Base-by-base conservation (phyloP, 352 stramenopile genomes). In the Pythium angustatum region DNA sequence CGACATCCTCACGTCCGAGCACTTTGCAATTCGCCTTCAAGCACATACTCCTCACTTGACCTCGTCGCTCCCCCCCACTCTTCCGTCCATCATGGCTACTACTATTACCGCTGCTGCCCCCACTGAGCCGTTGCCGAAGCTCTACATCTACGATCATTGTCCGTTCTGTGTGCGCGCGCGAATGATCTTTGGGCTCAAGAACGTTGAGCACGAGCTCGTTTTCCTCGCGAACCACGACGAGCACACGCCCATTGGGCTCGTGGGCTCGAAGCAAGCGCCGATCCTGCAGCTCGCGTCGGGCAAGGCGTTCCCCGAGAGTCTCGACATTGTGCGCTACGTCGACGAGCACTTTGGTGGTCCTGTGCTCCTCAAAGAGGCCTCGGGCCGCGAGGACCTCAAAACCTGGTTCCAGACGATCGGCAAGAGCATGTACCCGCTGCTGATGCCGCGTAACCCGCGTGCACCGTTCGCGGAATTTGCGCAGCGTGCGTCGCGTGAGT, bases 91-190 rank as follows among this genome's bases (percentile, higher is more conserved):
- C 22, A 61, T 61, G 53, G 24, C 53, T 11, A 36, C 52, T 4
- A 41, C 53, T 11, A 36, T 38, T 4, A 41, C 31, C 34, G 53
- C 53, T 27, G 10, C 33, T 19, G 24, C 44, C 22, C 21, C 22
- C 22, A 24, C 51, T 17, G 36, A 59, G 34, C 33, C 26, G 40
- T 27, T 75, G 28, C 65, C 62, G 5, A 83, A 79, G 69, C 66
- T 87, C 26, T 87, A 85, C 69, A 78, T 81, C 64, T 87, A 87
- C 68, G 78, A 87, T 69, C 72, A 83, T 53, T 87, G 76, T 53
- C 78, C 78, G 4, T 85, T 79, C 63, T 85, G 78, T 68, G 76
- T 77, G 41, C 76, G 76, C 9, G 76, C 69, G 47, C 78, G 78
- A 17, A 78, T 81, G 58, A 77, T 81, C n/a, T 66, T 84, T 27